A percentile compares a stretch with the other conserved stretches of the same genome.
phyloP scores from a whole-genome alignment of 2,329 filamentous ascomycete genomes.

The Microcera coccophila region DNA sequence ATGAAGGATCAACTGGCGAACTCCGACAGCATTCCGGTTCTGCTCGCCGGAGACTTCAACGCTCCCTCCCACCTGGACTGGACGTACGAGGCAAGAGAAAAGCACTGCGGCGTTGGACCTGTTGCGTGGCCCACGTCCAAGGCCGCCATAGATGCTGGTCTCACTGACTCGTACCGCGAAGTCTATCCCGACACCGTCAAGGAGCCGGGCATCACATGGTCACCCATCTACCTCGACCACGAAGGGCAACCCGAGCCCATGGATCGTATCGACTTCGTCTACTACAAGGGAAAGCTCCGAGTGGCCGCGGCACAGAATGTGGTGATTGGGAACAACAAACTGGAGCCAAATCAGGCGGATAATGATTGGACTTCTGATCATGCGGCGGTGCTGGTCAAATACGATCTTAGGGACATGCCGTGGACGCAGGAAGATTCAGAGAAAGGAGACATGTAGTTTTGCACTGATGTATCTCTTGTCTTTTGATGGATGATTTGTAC shows the following conservation, averaged over 20 bases:
- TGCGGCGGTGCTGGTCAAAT: conserved; percentile 31
- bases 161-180: conserved; percentile 40
- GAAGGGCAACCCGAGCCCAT: conserved; percentile 37
- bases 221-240: conserved; percentile 36
- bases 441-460: too few species aligned
- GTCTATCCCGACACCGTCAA: conserved; percentile 33
- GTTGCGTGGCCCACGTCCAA: conserved; percentile 39
- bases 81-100: conserved; percentile 29
- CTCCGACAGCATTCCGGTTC: conserved; percentile 31
- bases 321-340: conserved; percentile 33
- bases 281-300: conserved; percentile 36
- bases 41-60: conserved; percentile 42
- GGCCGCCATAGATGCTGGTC: conserved; percentile 31
- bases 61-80: conserved; percentile 44
- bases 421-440: too few species aligned
- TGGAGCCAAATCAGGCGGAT: conserved; percentile 31
- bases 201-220: conserved; percentile 38
- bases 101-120: conserved; percentile 35
- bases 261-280: conserved; percentile 43
- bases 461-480: too few species aligned
- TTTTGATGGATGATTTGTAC: too few species aligned
- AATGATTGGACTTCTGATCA: conserved; percentile 44
- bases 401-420: too few species aligned
- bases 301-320: conserved; percentile 28
- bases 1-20: conserved; percentile 32